A percentile compares a stretch with the other conserved stretches of the same genome.
These are phyloP conservation scores for Auriscalpium vulgare DNA, from an alignment of 768 basidiomycete genomes.

Conservation along the genomic window DNA sequence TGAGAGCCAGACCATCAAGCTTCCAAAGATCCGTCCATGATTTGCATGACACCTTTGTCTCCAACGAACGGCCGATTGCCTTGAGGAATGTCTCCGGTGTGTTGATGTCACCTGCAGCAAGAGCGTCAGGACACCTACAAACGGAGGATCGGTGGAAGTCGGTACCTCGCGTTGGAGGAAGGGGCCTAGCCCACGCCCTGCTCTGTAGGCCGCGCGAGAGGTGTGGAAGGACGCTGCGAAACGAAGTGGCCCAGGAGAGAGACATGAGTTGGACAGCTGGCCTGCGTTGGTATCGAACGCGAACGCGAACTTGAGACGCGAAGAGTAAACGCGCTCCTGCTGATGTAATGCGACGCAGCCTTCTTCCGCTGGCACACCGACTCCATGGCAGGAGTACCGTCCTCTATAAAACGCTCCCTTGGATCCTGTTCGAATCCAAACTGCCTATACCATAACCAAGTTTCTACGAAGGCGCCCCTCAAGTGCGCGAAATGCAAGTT, in stretches of 20 bases:
- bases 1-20: conserved; percentile 46
- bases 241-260: no score
- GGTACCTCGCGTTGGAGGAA: not conserved
- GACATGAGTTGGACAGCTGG: no score
- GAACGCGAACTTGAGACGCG: no score
- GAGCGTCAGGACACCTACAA: not conserved
- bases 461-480: conserved; percentile 10
- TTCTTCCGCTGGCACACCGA: no score
- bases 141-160: not conserved
- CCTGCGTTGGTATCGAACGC: no score
- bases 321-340: no score
- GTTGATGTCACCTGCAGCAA: conserved; percentile 36
- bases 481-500: conserved; percentile 15
- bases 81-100: conserved; percentile 61
- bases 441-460: conserved; percentile 1
- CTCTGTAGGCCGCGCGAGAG: no score
- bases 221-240: no score
- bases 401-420: conserved; percentile 10
- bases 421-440: conserved; percentile 12
- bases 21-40: conserved; percentile 74
- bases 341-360: no score
- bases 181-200: not conserved
- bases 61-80: conserved; percentile 61
- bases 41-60: conserved; percentile 55
- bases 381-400: conserved; percentile 14